phyloP scores from a whole-genome alignment of 2,329 filamentous ascomycete species.

The Septoria linicola region DNA sequence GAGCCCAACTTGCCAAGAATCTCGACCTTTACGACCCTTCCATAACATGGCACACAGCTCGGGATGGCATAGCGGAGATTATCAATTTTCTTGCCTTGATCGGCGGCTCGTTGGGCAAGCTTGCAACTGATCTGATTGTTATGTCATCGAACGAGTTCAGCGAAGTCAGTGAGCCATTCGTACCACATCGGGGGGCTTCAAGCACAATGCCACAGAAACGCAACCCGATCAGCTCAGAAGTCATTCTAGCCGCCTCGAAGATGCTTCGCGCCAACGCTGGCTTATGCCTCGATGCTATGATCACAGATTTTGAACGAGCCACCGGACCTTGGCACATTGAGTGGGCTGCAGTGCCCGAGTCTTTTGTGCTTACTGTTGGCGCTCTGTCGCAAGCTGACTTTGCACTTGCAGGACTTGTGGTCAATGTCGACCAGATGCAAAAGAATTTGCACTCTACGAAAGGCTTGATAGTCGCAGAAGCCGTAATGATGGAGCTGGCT shows the following conservation, averaged over 20 bases:
- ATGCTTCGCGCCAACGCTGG: constrained; percentile 31
- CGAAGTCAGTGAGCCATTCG: constrained; percentile 43
- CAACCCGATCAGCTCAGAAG: constrained; percentile 36
- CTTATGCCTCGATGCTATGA: constrained; percentile 33
- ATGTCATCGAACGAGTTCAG: constrained; percentile 36
- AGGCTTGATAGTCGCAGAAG: constrained; percentile 40
- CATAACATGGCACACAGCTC: constrained; percentile 38
- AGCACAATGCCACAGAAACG: constrained; percentile 57
- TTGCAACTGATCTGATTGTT: constrained; percentile 35
- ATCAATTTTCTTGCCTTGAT: constrained; percentile 32
- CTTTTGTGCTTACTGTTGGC: constrained; percentile 30
- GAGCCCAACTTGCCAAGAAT: constrained; percentile 26
- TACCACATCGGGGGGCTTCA: constrained; percentile 54
- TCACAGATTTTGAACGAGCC: constrained; percentile 36
- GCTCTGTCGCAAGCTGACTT: constrained; percentile 32
- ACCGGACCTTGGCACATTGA: constrained; percentile 38
- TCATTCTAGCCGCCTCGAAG: constrained; percentile 32
- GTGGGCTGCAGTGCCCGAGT: constrained; percentile 36
- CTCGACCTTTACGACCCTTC: constrained; percentile 30
- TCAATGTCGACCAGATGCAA: constrained; percentile 32
- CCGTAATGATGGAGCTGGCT: constrained; percentile 43
- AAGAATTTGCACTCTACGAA: constrained; percentile 36
- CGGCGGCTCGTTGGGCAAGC: constrained; percentile 33
- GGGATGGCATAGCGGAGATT: constrained; percentile 34
- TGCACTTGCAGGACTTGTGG: constrained; percentile 31